Evolutionary conservation across 441 rosid genomes (phyloP).

Genomic region (Gossypium schwendimanii): DNA sequence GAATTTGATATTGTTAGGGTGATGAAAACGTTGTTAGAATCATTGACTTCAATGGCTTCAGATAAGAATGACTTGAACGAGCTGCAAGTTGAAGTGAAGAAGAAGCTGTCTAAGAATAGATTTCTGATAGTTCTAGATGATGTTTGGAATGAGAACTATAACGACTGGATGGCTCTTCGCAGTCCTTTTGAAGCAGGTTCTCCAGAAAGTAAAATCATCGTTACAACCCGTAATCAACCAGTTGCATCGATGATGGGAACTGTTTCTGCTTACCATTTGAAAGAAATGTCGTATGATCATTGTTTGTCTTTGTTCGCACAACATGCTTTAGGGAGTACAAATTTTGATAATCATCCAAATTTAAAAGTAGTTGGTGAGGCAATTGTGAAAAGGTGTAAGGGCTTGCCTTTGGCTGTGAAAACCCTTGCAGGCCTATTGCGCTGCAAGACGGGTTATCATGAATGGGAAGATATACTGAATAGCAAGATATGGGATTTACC

Average conservation of each 20-base stretch:
- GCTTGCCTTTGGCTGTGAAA: constrained; percentile 8
- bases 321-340: constrained; percentile 5
- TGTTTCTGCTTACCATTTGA: background rate
- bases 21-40: background rate
- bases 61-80: background rate
- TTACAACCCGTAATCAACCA: background rate
- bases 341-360: background rate
- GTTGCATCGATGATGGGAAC: constrained; percentile 12
- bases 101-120: background rate
- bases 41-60: background rate
- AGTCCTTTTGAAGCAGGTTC: constrained; percentile 9
- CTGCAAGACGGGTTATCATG: background rate
- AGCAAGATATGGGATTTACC: constrained; percentile 14
- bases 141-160: constrained; percentile 10
- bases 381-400: constrained; percentile 9
- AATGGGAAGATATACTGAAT: constrained; percentile 6
- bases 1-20: constrained; percentile 7
- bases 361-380: background rate
- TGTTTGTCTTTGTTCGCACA: constrained; percentile 7
- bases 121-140: constrained; percentile 12
- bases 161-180: background rate
- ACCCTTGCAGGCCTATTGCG: constrained; percentile 14
- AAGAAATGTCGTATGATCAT: background rate
- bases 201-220: background rate
- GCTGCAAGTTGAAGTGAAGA: background rate